Evolutionary conservation across 2,329 filamentous ascomycete genomes (phyloP).

Genomic region (Phaeosphaeriaceae sp.): DNA sequence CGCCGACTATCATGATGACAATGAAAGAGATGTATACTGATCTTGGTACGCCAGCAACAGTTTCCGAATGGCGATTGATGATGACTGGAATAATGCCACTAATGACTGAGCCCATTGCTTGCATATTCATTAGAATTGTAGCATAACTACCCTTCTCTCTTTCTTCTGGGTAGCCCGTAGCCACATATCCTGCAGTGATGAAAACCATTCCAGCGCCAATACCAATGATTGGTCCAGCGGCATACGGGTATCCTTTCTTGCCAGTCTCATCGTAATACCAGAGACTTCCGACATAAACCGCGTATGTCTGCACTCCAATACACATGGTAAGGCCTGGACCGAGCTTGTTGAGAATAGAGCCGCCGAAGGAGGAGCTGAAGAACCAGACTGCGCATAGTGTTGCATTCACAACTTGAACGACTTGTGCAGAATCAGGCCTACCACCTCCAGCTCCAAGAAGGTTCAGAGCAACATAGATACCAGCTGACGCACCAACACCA

Average conservation of each 20-base stretch:
- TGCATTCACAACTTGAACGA: slow-evolving; percentile 41
- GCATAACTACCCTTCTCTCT: slow-evolving; percentile 37
- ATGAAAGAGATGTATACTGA: slow-evolving; percentile 42
- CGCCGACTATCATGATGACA: slow-evolving; percentile 36
- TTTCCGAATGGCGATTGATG: slow-evolving; percentile 38
- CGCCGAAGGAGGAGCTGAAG: slow-evolving; percentile 41
- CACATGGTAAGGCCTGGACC: slow-evolving; percentile 41
- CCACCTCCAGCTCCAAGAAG: slow-evolving; percentile 39
- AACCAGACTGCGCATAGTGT: slow-evolving; percentile 44
- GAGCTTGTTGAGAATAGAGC: slow-evolving; percentile 40
- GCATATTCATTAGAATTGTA: slow-evolving; percentile 41
- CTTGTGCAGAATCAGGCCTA: slow-evolving; percentile 37
- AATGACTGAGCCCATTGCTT: slow-evolving; percentile 36
- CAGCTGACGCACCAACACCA: slow-evolving; percentile 37
- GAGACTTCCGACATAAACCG: slow-evolving; percentile 39
- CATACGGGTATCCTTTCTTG: slow-evolving; percentile 39
- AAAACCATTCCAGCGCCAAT: slow-evolving; percentile 44
- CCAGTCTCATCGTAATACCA: slow-evolving; percentile 43
- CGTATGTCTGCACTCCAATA: slow-evolving; percentile 40
- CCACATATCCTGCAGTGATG: slow-evolving; percentile 40
- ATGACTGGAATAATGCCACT: slow-evolving; percentile 42
- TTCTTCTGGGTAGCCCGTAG: slow-evolving; percentile 41
- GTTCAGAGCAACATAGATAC: slow-evolving; percentile 41
- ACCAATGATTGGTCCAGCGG: slow-evolving; percentile 38
- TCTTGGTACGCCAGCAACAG: slow-evolving; percentile 35